Base-by-base conservation (phyloP, 768 basidiomycete species). In the Phaffia tasmanica region DNA sequence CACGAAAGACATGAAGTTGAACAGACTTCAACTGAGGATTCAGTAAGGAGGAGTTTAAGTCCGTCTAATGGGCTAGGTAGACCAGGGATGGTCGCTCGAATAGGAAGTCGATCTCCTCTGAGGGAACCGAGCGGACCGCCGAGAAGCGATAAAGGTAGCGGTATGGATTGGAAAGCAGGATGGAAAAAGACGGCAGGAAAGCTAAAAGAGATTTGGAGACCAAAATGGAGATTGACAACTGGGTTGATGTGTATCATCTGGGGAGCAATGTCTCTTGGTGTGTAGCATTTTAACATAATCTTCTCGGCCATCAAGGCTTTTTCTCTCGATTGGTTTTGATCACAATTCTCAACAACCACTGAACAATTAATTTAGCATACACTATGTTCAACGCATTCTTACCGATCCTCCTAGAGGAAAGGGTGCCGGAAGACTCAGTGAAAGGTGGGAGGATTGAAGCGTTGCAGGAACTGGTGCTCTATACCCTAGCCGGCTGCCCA, bases 351-450 rank as follows among this genome's bases (percentile, higher is more conserved):
- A 46, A 32, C 7, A 8, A 32, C 11, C 3, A 21, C 23, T 51
- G 5, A 4, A 27, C 25, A 4, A 19, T 4, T 1, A 15, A 23
- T 63, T 25, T 65, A 88, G 87, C 84, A 0, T 90, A 85, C 72
- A 91, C 88, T 1, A 90, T 94, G 85, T 93, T 94, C 76, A 94
- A 93, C 73, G 88, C 91, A 30, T 94, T 83, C 73, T 81, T 92
- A 23, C 91, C 91, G 0, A 93, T 89, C 72, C 78, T 92, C 15
- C 77, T 94, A 48, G 91, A 94, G 77, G 81, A 82, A 30, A 78
- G 83, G 23, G 63, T 77, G 15, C 70, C 70, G 6, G 47, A 35
- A 29, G 48, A 15, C 32, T n/a, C 72, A 27, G 29, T 64, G 67
- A 65, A 65, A 18, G 35, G 67, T 21, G 70, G 72, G 85, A 19